A percentile compares a stretch with the other conserved stretches of the same genome.
phyloP scores from a whole-genome alignment of 129 eudicot genomes.

The Daucus carota region DNA sequence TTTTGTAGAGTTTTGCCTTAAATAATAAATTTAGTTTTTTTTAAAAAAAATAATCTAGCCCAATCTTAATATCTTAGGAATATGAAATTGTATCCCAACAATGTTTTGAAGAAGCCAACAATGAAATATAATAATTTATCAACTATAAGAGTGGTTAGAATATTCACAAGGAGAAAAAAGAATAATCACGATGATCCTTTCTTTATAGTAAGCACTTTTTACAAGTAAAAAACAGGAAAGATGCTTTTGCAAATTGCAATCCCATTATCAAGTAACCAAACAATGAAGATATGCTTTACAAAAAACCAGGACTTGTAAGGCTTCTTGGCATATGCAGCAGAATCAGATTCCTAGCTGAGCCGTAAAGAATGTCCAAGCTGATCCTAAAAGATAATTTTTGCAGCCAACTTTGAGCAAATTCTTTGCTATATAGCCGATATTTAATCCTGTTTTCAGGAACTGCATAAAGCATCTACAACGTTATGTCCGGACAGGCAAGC shows the following conservation, averaged over 20 bases:
- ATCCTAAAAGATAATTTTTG: neutral
- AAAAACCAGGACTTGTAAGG: slow-evolving; percentile 29
- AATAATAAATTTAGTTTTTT: no score
- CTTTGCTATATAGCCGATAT: neutral
- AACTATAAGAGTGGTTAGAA: neutral
- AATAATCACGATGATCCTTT: neutral
- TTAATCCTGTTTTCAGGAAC: neutral
- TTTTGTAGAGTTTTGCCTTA: no score
- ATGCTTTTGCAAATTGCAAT: slow-evolving; percentile 1
- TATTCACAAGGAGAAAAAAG: neutral
- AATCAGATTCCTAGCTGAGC: slow-evolving; percentile 30
- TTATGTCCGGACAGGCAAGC: slow-evolving; percentile 42
- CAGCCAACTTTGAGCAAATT: neutral
- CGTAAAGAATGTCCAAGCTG: neutral
- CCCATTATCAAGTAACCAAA: neutral
- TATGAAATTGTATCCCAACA: no score
- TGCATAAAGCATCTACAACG: neutral
- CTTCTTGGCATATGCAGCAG: slow-evolving; percentile 29
- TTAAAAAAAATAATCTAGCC: no score
- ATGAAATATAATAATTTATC: neutral
- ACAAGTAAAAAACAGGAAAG: neutral
- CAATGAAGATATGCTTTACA: neutral
- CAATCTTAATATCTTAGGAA: no score
- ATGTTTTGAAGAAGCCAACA: no score
- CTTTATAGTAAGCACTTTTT: neutral